Conservation (phyloP, 2,329 filamentous ascomycete genomes). For the Aspergillus hiratsukae region DNA sequence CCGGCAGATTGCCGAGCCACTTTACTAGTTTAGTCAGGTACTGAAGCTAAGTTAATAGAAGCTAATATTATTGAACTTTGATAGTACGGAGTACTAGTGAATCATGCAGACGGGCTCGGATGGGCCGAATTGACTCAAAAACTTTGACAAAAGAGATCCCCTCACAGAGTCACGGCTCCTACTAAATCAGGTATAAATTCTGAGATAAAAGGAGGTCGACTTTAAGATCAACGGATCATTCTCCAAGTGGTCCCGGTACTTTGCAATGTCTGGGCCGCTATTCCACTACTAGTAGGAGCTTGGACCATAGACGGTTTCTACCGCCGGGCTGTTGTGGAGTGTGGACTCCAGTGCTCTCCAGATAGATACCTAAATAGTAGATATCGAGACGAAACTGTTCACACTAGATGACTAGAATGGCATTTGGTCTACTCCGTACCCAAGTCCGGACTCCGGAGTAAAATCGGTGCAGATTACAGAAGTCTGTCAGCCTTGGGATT, state of each 20-base stretch:
- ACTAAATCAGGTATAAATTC: background rate
- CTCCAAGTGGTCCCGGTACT: background rate
- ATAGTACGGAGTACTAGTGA: background rate
- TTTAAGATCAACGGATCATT: background rate
- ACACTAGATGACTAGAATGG: background rate
- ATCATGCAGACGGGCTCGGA: background rate
- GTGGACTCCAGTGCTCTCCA: background rate
- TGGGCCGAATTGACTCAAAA: background rate
- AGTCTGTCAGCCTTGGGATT: background rate
- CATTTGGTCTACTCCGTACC: background rate
- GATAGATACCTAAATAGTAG: background rate
- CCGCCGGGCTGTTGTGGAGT: background rate
- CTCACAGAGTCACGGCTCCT: background rate
- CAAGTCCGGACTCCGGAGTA: no score
- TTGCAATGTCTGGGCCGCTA: background rate
- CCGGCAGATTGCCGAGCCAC: background rate
- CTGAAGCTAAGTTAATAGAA: no score
- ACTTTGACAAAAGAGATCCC: background rate
- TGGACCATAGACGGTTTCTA: background rate
- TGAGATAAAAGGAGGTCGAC: background rate
- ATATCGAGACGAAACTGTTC: background rate
- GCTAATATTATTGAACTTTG: no score
- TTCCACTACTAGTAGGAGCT: background rate
- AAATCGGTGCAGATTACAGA: background rate
- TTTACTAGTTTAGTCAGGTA: no score